Evolutionary conservation across 306 rosid genomes (phyloP), one percentile per base, ranked within the genome.

Genomic region (Cicer pinnatifidum): DNA sequence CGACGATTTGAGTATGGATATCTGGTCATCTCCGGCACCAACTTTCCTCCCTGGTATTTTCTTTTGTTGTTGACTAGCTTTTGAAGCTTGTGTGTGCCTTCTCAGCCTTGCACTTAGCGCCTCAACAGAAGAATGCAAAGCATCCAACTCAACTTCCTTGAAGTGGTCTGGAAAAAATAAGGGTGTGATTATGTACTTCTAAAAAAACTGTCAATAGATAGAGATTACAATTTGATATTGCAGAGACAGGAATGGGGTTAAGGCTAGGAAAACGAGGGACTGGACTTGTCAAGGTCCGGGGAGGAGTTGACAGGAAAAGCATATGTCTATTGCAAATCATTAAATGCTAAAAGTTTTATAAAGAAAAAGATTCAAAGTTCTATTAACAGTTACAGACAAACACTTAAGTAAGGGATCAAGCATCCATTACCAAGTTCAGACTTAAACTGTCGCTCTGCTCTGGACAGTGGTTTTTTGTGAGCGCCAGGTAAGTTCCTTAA

Each of bases 391-490:
- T 12, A 19, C 3, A 6, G 64, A 28, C 17, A 11, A 10, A 56
- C 17, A 46, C 40, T 79, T 10, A 61, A 45, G 68, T 50, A 43
- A 41, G 65, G 75, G 69, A 78, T 78, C 9, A 38, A 78, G 46
- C 28, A 82, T 33, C 77, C 56, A 75, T 84, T 95, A 95, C 99
- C 99, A 53, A 95, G 97, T 75, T 92, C 91, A 46, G 85, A 86
- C 76, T 91, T 90, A 80, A 91, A 91, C 59, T 87, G 88, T 44
- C 85, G 86, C 82, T 95, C 97, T 54, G 99, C 96, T 82, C 81
- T 88, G 59, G 97, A 91, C 78, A 91, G 81, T 35, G 99, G 99
- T 82, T 81, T 91, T 72, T 80, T 90, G 82, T 88, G 87, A 78
- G 84, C 88, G 61, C 87, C 91, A 33, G 90, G 97, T 70, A 95